Base-by-base conservation (phyloP, 495 filamentous ascomycete species). In the Penicillium flavigenum region DNA sequence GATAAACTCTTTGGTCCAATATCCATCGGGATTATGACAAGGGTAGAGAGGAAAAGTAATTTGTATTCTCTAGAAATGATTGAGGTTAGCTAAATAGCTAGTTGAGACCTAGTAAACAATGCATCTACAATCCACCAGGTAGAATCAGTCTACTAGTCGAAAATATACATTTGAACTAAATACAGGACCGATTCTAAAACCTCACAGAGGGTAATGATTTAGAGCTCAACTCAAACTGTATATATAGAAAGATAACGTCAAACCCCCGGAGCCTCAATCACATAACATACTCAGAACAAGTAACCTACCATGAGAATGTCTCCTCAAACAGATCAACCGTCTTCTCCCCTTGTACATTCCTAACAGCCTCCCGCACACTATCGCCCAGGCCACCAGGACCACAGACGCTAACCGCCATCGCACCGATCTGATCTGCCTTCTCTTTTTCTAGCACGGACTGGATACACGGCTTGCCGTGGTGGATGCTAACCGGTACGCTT, bases 401-500 rank as follows among this genome's bases (percentile, higher is more conserved):
- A 48, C 76, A 79, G 0, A 79, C 73, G 62, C 72, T 77, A 8
- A 78, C 76, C 2, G 75, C 75, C 69, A 79, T 66, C 8, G 75
- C 75, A 20, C 75, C 76, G 3, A 78, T 62, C 43, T 77, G 75
- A 42, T 66, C 50, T 7, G 65, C 64, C 48, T 68, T 75, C 54
- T 77, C 74, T 12, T 54, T 61, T 22, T 71, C 68, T 11, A 79
- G 22, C n/a, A 78, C 47, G 10, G 64, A 53, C 3, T 50, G 58
- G 39, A 76, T 72, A 34, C 62, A 67, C 3, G 73, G 75, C 42
- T 72, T 75, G 36, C 74, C 72, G 16, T 63, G 62, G 38, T 61
- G 52, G 7, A 76, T 63, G 22, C 48, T 65, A 6, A 76, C 59
- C 1, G 69, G 67, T 0, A 76, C 71, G 31, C 59, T 64, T 4